phyloP scores from a whole-genome alignment of 164 flowering plant species.

The Nymphaea colorata region DNA sequence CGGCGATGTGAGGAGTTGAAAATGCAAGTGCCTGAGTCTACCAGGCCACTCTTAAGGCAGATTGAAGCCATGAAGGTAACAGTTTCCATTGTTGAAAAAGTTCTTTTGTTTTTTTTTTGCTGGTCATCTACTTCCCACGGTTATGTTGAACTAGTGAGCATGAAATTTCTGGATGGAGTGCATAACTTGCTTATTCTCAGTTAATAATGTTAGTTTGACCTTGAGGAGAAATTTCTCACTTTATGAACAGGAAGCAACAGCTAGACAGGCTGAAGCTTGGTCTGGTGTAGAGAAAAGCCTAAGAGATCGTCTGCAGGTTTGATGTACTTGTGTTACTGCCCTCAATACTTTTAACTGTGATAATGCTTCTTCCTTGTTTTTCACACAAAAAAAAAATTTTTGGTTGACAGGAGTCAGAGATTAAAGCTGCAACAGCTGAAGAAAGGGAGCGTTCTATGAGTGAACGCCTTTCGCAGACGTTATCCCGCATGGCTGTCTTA shows the following conservation, averaged over 20 bases:
- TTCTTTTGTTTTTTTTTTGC: too few species aligned
- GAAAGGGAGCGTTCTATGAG: slow-evolving; percentile 86
- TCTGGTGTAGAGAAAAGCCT: slow-evolving; percentile 92
- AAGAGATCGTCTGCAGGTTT: slow-evolving; percentile 88
- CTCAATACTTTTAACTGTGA: not conserved
- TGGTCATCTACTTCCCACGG: not conserved
- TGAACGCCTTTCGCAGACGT: slow-evolving; percentile 91
- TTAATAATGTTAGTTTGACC: not conserved
- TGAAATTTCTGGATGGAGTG: not conserved
- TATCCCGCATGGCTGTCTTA: slow-evolving; percentile 92
- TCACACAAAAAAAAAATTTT: too few species aligned
- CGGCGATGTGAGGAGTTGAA: slow-evolving; percentile 94
- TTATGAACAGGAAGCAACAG: slow-evolving; percentile 59
- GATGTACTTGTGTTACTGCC: not conserved
- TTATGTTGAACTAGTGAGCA: not conserved
- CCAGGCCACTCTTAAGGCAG: slow-evolving; percentile 96
- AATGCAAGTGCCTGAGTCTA: slow-evolving; percentile 95
- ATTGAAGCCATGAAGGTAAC: slow-evolving; percentile 96
- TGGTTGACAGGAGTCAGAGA: slow-evolving; percentile 78
- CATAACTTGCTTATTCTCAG: not conserved
- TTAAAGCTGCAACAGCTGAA: slow-evolving; percentile 88
- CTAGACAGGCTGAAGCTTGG: slow-evolving; percentile 95
- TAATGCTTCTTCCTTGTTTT: not conserved
- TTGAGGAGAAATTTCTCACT: not conserved
- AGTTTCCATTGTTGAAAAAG: not conserved